Base-by-base conservation (phyloP, 2,329 filamentous ascomycete species). In the Colletotrichum musae region DNA sequence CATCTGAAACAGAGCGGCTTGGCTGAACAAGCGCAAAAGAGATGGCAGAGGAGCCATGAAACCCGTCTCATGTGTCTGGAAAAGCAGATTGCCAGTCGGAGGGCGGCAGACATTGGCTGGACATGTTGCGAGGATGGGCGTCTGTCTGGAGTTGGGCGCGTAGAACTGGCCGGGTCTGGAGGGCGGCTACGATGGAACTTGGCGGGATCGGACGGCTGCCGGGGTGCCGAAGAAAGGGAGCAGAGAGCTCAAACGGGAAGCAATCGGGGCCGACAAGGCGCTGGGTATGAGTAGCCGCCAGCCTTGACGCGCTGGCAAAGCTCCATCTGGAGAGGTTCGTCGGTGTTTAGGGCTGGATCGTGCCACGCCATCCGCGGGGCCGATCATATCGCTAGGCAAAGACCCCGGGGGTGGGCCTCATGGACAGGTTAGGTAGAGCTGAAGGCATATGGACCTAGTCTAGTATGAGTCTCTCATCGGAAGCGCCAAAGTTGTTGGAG, bases 61-160 rank as follows among this genome's bases (percentile, higher is more conserved):
- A 89, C 86, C 76, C 72, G 74, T 77, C 77, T 78, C 71, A 78
- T 83, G 86, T 88, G 79, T 88, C 85, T 82, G 78, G 84, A 84
- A 73, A 74, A 76, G 75, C 78, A 77, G 74, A 73, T 71, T 75
- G 71, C 64, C 28, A 58, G 58, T 36, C 72, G 77, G 82, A 73
- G 78, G 80, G 79, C 79, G 77, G 77, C 80, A 80, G 81, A 85
- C 82, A 88, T 87, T 88, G 86, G 86, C 81, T 83, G 77, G 75
- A 73, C 72, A 73, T 75, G 74, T 75, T 28, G 24, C 79, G 74
- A 78, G 76, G 75, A 81, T 80, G 69, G 81, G 84, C 82, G 83
- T 82, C 78, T 84, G 82, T 86, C 79, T 85, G 80, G 78, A 79
- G 78, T 75, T 75, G 80, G 83, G 83, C 82, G 83, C 83, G 79